A percentile compares a stretch with the other conserved stretches of the same genome.
Conservation (phyloP, 257 asterid genomes). For the Petrea volubilis region DNA sequence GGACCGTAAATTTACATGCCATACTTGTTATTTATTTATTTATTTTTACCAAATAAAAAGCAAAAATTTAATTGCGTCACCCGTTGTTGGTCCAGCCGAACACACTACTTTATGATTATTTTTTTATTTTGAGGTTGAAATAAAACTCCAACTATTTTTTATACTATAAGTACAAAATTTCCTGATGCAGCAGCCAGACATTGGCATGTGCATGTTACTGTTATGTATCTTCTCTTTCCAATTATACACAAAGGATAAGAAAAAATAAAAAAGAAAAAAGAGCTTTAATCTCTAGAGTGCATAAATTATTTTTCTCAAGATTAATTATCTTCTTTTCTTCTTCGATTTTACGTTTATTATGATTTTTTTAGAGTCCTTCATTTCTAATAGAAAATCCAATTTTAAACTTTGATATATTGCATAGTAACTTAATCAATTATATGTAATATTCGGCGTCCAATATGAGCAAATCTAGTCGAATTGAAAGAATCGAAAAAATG, state of each 20-base stretch:
- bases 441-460: too few relatives aligned
- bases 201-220: conserved; percentile 38
- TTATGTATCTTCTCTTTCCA: conserved; percentile 9
- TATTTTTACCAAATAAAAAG: background rate
- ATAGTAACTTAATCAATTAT: too few relatives aligned
- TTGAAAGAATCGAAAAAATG: too few relatives aligned
- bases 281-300: conserved; percentile 12
- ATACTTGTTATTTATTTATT: too few relatives aligned
- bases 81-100: conserved; percentile 17
- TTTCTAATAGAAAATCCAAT: too few relatives aligned
- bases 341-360: too few relatives aligned
- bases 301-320: too few relatives aligned
- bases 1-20: too few relatives aligned
- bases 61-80: background rate
- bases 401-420: too few relatives aligned
- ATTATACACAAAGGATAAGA: background rate
- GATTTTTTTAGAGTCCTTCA: too few relatives aligned
- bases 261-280: background rate
- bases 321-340: too few relatives aligned
- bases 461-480: too few relatives aligned
- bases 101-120: background rate
- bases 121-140: background rate
- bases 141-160: background rate
- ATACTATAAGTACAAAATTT: conserved; percentile 23
- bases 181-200: conserved; percentile 29